Evolutionary conservation across 1,284 basidiomycete genomes (phyloP), one percentile per base, ranked within the genome.

Genomic region (Boletellus dicymbophilus): DNA sequence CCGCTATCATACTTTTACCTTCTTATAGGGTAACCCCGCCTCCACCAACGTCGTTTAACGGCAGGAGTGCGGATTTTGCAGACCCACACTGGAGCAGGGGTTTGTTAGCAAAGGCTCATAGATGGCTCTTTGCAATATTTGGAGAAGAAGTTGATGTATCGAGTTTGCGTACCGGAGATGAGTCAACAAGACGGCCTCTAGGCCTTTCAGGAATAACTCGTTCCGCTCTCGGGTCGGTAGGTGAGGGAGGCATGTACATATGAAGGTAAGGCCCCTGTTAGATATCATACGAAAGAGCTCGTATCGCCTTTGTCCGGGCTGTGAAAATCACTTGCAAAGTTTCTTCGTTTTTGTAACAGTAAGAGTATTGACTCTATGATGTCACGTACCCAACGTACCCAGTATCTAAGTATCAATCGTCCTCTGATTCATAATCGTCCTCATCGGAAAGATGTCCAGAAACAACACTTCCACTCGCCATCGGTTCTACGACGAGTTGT

Each of bases 401-500:
- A 10, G 23, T 26, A 20, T 47, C 44, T 55, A 47, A 37, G 23
- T 10, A 11, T 38, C 68, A 78, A 48, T 83, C 77, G 47, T 77
- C 73, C 62, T 85, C 84, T 4, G 82, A 84, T 54, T 79, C 74
- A 57, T 85, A 85, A 26, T 76, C 84, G 51, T 84, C 82, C 51
- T 84, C 81, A 44, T 76, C 76, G n/a, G 53, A 58, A 42, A 21
- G 37, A 27, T 53, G 52, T 26, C 41, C 39, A 16, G 46, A 39
- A 23, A 34, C 48, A 42, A 46, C 33, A 43, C 28, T 57, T 47
- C 44, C 46, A 20, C 59, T 59, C n/a, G 72, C 58, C n/a, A n/a
- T n/a, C 50, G 75, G 63, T 68, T 92, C 89, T 26, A 91, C 82
- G 3, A 91, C 82, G 7, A 93, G 69, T 59, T 88, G 88, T 13